phyloP scores from a whole-genome alignment of 2,329 filamentous ascomycete genomes.

The Arthrobotrys musiformis region DNA sequence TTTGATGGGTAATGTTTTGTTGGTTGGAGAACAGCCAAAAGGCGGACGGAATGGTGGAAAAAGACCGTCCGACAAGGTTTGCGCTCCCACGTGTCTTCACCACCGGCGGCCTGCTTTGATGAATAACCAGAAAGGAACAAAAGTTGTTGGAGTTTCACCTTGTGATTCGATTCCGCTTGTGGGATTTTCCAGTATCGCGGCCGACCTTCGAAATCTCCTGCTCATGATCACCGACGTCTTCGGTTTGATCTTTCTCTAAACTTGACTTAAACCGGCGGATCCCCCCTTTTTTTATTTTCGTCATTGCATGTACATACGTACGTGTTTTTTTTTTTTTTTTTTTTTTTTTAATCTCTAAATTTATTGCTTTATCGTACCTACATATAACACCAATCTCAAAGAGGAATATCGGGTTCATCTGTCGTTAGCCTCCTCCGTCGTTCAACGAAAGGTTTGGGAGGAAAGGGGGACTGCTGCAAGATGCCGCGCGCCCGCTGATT shows the following conservation, averaged over 20 bases:
- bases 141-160: no score
- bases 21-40: conserved; percentile 7
- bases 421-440: conserved; percentile 27
- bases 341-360: background rate
- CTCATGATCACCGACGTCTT: background rate
- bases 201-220: background rate
- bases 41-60: conserved; percentile 46
- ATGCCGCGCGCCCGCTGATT: conserved; percentile 49
- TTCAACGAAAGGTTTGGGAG: background rate
- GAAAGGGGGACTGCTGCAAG: conserved; percentile 43
- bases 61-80: conserved; percentile 34
- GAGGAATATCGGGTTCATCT: background rate
- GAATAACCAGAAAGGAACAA: background rate
- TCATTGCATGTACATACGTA: no score
- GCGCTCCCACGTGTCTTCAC: conserved; percentile 39
- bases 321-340: background rate
- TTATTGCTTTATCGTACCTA: background rate
- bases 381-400: background rate
- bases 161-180: background rate
- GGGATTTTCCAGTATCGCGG: background rate
- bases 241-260: no score
- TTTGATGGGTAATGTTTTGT: background rate
- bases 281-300: no score
- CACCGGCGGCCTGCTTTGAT: background rate
- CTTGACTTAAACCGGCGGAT: no score